phyloP scores from a whole-genome alignment of 805 yeast species.

The Hanseniaspora meyeri region DNA sequence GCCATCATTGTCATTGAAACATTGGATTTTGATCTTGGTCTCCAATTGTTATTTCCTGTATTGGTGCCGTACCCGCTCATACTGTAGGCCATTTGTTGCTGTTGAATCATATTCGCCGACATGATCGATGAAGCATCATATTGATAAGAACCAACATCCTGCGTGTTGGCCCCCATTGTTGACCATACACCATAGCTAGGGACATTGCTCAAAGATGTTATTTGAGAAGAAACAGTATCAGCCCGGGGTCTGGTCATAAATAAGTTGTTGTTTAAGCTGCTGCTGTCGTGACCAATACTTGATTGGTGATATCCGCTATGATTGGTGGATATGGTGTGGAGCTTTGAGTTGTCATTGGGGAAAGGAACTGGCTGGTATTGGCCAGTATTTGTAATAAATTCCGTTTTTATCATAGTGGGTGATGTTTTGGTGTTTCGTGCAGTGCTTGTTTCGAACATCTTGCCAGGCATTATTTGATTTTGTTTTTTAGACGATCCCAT shows the following conservation, averaged over 20 bases:
- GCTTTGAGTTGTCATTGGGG: not conserved
- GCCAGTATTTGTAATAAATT: not conserved
- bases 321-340: not conserved
- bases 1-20: not conserved
- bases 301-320: constrained; percentile 3
- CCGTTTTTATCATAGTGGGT: not conserved
- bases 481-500: constrained; percentile 13
- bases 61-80: not conserved
- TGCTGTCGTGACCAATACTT: not conserved
- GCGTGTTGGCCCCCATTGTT: constrained; percentile 17
- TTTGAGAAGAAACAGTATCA: constrained; percentile 28
- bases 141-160: constrained; percentile 21
- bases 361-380: constrained; percentile 8
- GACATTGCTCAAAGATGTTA: constrained; percentile 23
- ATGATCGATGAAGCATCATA: constrained; percentile 16
- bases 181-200: constrained; percentile 18
- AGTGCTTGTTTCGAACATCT: not conserved
- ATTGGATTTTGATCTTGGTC: constrained; percentile 5
- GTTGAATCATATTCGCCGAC: constrained; percentile 17
- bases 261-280: not conserved
- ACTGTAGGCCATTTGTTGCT: constrained; percentile 14
- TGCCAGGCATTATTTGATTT: not conserved
- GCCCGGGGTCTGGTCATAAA: constrained; percentile 26
- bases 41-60: not conserved
- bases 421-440: not conserved